Evolutionary conservation across 2,329 filamentous ascomycete genomes (phyloP), one percentile per base, ranked within the genome.

Genomic region (Aureobasidium vineae): DNA sequence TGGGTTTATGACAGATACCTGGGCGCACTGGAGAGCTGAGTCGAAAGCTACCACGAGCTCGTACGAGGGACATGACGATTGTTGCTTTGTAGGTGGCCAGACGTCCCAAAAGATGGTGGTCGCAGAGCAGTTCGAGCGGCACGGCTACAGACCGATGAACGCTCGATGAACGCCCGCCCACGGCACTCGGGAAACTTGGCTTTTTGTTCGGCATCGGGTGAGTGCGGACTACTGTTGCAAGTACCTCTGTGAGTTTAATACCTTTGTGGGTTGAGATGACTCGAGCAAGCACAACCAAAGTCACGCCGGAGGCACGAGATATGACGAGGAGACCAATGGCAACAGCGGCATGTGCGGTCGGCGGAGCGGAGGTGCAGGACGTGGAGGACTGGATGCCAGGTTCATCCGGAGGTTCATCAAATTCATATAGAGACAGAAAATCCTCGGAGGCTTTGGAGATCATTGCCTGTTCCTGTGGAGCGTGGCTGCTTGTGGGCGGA

Each of bases 401-500:
- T 23, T 47, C 31, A n/a, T 21, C 26, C n/a, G 40, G 38, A 43
- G 26, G 23, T 23, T 23, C 19, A 45, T 33, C 10, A 23, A 15
- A 49, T 61, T 49, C 43, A 43, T 38, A 38, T 15, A 33, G 6
- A 33, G 40, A 45, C n/a, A 11, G 41, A 47, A 7, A 28, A 41
- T 31, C 26, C 7, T 31, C 28, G 40, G 40, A 49, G 43, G n/a
- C 19, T 11, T 36, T 21, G 61, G 7, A 8, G 49, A 64, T 64
- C 61, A 43, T 64, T 64, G 61, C 61, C 61, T 64, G 49, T 64
- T 64, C 61, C 61, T 64, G 47, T 19, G 23, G 11, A 53, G 61
- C 21, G 13, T 52, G 59, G 33, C 54, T 19, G 31, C 21, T 49
- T 31, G 13, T 53, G 38, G 49, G 16, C 23, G 38, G 21, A 49